Percentiles rank a stretch among this genome's conserved stretches.
phyloP scores from a whole-genome alignment of 2,329 filamentous ascomycete species.

The Akanthomyces muscarius region DNA sequence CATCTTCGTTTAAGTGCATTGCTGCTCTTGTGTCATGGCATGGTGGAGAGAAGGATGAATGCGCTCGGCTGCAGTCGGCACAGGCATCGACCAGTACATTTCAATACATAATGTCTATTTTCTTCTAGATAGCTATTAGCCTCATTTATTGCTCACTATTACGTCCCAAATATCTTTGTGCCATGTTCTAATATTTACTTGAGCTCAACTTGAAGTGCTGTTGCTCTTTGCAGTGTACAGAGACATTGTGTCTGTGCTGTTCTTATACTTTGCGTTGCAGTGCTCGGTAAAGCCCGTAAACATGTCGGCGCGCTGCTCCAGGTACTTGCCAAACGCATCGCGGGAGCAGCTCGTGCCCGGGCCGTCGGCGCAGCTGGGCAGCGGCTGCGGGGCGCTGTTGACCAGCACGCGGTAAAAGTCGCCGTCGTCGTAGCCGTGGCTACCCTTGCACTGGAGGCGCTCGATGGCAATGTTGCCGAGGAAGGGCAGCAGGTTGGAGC shows the following conservation, averaged over 20 bases:
- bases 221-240: constrained; percentile 32
- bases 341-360: constrained; percentile 42
- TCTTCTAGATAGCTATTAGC: neutral
- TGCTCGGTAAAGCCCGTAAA: constrained; percentile 39
- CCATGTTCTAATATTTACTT: neutral
- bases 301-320: constrained; percentile 34
- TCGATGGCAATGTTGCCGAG: constrained; percentile 64
- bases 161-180: neutral
- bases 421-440: constrained; percentile 50
- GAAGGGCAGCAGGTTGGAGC: constrained; percentile 60
- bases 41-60: neutral
- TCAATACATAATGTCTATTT: neutral
- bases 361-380: constrained; percentile 40
- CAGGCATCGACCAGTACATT: neutral
- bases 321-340: constrained; percentile 35
- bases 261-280: constrained; percentile 32
- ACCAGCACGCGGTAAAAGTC: constrained; percentile 46
- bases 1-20: neutral
- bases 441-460: constrained; percentile 56
- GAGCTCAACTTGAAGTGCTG: constrained; percentile 23
- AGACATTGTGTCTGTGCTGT: constrained; percentile 33
- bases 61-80: too few species aligned
- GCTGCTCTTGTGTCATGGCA: neutral
- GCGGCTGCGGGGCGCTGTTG: constrained; percentile 40
- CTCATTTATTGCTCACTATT: neutral